Conservation (phyloP, 306 rosid species). For the Chamaecrista fasciculata region DNA sequence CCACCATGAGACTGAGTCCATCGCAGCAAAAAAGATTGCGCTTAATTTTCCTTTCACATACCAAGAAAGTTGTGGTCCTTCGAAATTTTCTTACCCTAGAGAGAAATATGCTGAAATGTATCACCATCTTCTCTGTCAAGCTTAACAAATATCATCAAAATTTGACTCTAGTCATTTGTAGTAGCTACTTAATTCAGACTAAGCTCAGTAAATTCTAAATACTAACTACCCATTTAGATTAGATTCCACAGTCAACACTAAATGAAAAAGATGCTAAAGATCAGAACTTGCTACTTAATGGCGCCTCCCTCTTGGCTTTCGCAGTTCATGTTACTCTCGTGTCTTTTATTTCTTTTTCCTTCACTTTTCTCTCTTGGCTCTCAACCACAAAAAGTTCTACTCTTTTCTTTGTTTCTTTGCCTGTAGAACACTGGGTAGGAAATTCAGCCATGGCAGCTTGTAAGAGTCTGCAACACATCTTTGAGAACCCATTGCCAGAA, state of each 20-base stretch:
- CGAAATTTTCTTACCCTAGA: background rate
- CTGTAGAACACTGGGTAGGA: background rate
- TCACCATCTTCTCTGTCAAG: background rate
- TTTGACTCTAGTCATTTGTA: too few relatives aligned
- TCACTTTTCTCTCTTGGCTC: constrained; percentile 14
- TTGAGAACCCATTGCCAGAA: constrained; percentile 65
- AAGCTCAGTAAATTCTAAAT: constrained; percentile 6
- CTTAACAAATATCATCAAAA: too few relatives aligned
- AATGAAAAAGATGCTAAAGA: constrained; percentile 19
- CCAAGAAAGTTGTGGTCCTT: constrained; percentile 6
- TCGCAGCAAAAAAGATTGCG: background rate
- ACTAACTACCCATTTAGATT: constrained; percentile 37
- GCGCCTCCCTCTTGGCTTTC: constrained; percentile 38
- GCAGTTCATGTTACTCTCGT: constrained; percentile 47
- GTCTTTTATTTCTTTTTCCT: constrained; percentile 31
- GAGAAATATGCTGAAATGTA: background rate
- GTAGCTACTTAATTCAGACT: background rate
- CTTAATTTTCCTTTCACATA: background rate
- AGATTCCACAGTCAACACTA: constrained; percentile 1
- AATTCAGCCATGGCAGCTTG: constrained; percentile 60
- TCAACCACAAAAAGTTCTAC: constrained; percentile 29
- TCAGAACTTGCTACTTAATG: constrained; percentile 33
- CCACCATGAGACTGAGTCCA: background rate
- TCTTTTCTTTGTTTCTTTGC: background rate
- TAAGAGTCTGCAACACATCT: constrained; percentile 67